Conservation (phyloP, 2,329 filamentous ascomycete genomes). For the Penicillium sp. region DNA sequence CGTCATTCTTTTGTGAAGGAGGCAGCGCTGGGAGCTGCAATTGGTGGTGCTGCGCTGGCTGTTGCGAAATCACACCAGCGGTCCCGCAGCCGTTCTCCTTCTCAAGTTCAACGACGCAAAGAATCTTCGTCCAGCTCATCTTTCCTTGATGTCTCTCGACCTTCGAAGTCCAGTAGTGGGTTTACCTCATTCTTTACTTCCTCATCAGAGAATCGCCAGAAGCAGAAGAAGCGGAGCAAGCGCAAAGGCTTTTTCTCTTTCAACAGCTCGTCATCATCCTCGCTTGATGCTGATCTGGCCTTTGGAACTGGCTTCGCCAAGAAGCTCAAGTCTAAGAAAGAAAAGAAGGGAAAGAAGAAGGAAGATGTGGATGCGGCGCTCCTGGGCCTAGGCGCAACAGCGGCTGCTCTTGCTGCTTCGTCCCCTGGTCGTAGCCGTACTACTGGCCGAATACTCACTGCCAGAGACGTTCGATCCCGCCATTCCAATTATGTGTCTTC, state of each 20-base stretch:
- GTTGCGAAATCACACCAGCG: slow-evolving; percentile 33
- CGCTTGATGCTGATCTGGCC: slow-evolving; percentile 66
- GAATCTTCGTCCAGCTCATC: slow-evolving; percentile 59
- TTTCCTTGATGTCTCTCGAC: slow-evolving; percentile 65
- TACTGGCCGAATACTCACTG: slow-evolving; percentile 34
- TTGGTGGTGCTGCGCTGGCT: slow-evolving; percentile 30
- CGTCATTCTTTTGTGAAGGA: slow-evolving; percentile 32
- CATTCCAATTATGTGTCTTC: slow-evolving; percentile 29
- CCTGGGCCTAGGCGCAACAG: slow-evolving; percentile 48
- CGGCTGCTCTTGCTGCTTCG: slow-evolving; percentile 47
- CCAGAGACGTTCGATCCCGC: slow-evolving; percentile 29
- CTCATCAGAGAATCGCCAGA: slow-evolving; percentile 54
- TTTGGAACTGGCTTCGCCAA: slow-evolving; percentile 60
- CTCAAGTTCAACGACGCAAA: slow-evolving; percentile 31
- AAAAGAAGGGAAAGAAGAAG: slow-evolving; percentile 27
- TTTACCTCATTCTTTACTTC: slow-evolving; percentile 64
- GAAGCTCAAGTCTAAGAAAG: slow-evolving; percentile 38
- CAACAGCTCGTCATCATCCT: slow-evolving; percentile 65
- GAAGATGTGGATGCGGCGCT: slow-evolving; percentile 48
- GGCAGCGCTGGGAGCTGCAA: slow-evolving; percentile 40
- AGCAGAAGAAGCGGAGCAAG: slow-evolving; percentile 47
- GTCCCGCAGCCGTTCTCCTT: slow-evolving; percentile 40
- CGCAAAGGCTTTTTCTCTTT: slow-evolving; percentile 57
- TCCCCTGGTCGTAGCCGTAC: slow-evolving; percentile 35
- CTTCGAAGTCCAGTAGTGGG: slow-evolving; percentile 53